These are phyloP conservation scores for Phialemoniopsis sp. DNA, from an alignment of 2,329 filamentous ascomycete species.

Conservation along the genomic window DNA sequence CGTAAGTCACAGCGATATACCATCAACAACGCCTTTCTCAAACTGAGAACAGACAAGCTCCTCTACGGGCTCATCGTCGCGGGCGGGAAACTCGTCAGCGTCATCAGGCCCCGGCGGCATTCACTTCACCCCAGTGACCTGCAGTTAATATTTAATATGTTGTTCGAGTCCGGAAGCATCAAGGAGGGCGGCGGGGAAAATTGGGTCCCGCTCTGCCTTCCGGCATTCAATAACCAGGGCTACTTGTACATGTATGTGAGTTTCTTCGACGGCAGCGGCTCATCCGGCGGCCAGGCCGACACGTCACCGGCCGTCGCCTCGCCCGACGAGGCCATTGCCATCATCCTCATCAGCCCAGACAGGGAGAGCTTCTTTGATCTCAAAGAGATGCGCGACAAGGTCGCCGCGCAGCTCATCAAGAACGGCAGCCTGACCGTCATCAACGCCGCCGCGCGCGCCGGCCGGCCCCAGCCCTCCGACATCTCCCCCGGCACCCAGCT, in stretches of 20 bases:
- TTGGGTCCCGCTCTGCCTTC: slow-evolving; percentile 94
- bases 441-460: slow-evolving; percentile 62
- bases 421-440: slow-evolving; percentile 75
- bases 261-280: slow-evolving; percentile 64
- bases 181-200: slow-evolving; percentile 90
- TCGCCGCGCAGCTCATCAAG: slow-evolving; percentile 66
- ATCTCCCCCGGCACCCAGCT: slow-evolving; percentile 74
- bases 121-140: slow-evolving; percentile 93
- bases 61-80: slow-evolving; percentile 93
- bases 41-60: slow-evolving; percentile 69
- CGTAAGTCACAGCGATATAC: slow-evolving; percentile 80
- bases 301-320: neutral
- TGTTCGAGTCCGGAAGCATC: slow-evolving; percentile 91
- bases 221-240: slow-evolving; percentile 93
- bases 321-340: slow-evolving; percentile 71
- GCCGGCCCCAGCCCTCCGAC: slow-evolving; percentile 68
- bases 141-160: slow-evolving; percentile 98
- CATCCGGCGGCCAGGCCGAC: slow-evolving; percentile 33
- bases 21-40: slow-evolving; percentile 86
- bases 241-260: slow-evolving; percentile 99
- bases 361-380: slow-evolving; percentile 92
- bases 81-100: slow-evolving; percentile 87
- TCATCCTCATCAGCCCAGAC: slow-evolving; percentile 87
- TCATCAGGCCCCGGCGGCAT: slow-evolving; percentile 89
- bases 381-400: slow-evolving; percentile 64